phyloP scores from a whole-genome alignment of 768 basidiomycete species.

The Tricholoma saponaceum region DNA sequence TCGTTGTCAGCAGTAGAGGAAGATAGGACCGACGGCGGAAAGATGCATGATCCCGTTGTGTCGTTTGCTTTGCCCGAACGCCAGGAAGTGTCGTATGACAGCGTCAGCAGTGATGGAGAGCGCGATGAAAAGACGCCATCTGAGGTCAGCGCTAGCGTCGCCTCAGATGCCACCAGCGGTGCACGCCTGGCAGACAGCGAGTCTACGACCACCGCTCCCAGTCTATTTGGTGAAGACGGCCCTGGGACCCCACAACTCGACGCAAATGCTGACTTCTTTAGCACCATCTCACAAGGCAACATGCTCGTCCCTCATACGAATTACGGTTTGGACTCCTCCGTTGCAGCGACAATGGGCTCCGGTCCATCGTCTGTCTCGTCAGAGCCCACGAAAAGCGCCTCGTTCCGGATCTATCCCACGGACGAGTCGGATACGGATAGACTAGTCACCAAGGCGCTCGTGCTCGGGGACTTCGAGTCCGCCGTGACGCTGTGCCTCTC shows the following conservation, averaged over 20 bases:
- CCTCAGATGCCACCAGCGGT: constrained; percentile 56
- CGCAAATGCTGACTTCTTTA: constrained; percentile 85
- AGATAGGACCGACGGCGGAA: constrained; percentile 34
- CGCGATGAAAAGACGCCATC: constrained; percentile 60
- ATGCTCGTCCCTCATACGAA: constrained; percentile 76
- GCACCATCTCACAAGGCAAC: constrained; percentile 47
- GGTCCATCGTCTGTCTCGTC: constrained; percentile 79
- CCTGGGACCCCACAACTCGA: constrained; percentile 63
- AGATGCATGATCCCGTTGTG: constrained; percentile 69
- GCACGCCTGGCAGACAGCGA: constrained; percentile 63
- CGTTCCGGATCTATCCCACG: constrained; percentile 86
- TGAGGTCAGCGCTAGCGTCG: constrained; percentile 62
- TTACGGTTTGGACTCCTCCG: constrained; percentile 81
- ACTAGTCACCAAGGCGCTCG: constrained; percentile 87
- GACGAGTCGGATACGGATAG: constrained; percentile 87
- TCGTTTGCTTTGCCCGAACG: constrained; percentile 80
- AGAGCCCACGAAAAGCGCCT: constrained; percentile 69
- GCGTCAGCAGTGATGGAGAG: constrained; percentile 29
- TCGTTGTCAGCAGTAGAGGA: constrained; percentile 31
- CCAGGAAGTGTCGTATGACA: constrained; percentile 33
- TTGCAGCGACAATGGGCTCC: constrained; percentile 94
- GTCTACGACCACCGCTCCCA: constrained; percentile 82
- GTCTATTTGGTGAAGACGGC: constrained; percentile 81
- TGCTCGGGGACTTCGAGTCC: constrained; percentile 91
- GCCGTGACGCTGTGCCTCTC: constrained; percentile 92